Evolutionary conservation across 805 yeast species (phyloP), one percentile per base, ranked within the genome.

Genomic region (Grigorovia humatica): DNA sequence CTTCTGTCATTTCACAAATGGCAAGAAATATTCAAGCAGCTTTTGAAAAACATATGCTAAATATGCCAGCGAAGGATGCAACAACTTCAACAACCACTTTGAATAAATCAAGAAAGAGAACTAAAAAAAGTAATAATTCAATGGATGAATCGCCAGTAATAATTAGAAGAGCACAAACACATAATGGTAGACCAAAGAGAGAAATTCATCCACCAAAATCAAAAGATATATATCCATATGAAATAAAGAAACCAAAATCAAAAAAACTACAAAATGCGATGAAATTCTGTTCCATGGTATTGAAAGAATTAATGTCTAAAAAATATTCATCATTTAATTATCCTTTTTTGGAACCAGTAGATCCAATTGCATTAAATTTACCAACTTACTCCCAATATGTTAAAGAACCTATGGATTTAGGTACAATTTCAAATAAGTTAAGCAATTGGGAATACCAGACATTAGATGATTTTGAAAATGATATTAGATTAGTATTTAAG

Each of bases 141-240:
- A 66, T 66, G 42, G 67, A 68, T 4, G 64, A 69, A 17, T 59
- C 70, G 1, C 71, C 73, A 0, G 66, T 68, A 11, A 67, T 67
- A n/a, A 77, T 84, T 48, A 78, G 95, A 65, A 77, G 91, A 52
- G 95, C 88, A 54, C 80, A 85, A 35, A 74, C 78, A 7, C 81
- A 83, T 23, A 86, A 82, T 49, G 93, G 90, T 32, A 77, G 99
- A 58, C 98, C 98, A 42, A 91, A 91, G 69, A 80, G 99, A 59
- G 93, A 88, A 59, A 88, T 93, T 47, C 97, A 90, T 66, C 99
- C 99, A 2, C 99, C 99, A 50, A 84, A 86, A 64, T 87, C 96
- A 35, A 88, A 88, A 64, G 97, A 93, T 65, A 80, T 90, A 67
- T 68, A 67, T 52, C 95, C 96, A 2, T 88, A 88, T 62, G 96